These are phyloP conservation scores for Gorgonomyces haynaldii DNA, from an alignment of 192 early-diverging fungal genomes.

Conservation along the genomic window DNA sequence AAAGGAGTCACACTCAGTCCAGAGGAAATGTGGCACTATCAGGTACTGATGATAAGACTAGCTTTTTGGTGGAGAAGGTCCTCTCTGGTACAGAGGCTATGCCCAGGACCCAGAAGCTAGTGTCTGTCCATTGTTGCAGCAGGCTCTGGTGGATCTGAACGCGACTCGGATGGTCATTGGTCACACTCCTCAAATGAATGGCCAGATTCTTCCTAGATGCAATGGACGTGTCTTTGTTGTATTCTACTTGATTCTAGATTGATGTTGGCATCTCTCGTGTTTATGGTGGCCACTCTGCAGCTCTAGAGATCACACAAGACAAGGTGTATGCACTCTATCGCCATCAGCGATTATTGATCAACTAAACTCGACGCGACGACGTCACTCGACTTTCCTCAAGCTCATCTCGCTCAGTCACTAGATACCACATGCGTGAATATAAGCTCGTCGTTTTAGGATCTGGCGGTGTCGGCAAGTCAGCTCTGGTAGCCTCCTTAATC, in stretches of 20 bases:
- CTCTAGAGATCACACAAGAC: constrained; percentile 58
- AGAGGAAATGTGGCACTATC: constrained; percentile 7
- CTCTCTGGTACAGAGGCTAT: constrained; percentile 51
- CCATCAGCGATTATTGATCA: constrained; percentile 3
- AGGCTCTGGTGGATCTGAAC: constrained; percentile 32
- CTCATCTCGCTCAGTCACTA: neutral
- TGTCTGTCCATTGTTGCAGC: constrained; percentile 31
- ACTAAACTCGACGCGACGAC: neutral
- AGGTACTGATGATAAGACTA: too few relatives aligned
- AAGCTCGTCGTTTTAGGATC: constrained; percentile 90
- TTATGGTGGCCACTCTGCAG: constrained; percentile 59
- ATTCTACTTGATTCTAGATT: too few relatives aligned
- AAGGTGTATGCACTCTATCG: constrained; percentile 39
- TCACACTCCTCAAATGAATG: constrained; percentile 50
- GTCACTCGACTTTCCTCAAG: neutral
- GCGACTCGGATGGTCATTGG: constrained; percentile 61
- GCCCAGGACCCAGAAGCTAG: constrained; percentile 33
- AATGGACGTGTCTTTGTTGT: constrained; percentile 44
- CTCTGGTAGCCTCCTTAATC: constrained; percentile 46
- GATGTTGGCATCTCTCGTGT: constrained; percentile 59
- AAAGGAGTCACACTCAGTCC: constrained; percentile 10
- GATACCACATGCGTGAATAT: constrained; percentile 84
- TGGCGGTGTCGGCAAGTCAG: constrained; percentile 82
- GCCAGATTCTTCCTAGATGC: constrained; percentile 47
- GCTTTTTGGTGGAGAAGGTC: constrained; percentile 32